phyloP scores from a whole-genome alignment of 192 early-diverging fungal genomes.

The Thamnidium elegans region DNA sequence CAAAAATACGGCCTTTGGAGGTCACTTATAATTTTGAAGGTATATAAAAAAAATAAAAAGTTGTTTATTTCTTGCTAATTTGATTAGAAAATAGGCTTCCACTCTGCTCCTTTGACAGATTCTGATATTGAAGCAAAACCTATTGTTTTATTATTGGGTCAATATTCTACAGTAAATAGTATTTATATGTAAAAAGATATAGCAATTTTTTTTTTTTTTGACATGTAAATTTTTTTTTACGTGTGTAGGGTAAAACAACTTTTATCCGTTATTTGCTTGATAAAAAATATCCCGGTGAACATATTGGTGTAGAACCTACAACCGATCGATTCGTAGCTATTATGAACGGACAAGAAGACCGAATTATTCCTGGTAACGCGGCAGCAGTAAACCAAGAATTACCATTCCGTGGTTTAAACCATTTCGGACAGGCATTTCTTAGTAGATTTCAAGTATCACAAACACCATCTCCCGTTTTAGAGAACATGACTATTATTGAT shows the following conservation, averaged over 20 bases:
- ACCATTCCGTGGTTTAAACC: constrained; percentile 78
- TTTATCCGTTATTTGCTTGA: constrained; percentile 78
- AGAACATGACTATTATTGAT: constrained; percentile 84
- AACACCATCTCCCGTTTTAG: constrained; percentile 68
- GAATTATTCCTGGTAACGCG: constrained; percentile 84
- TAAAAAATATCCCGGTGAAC: constrained; percentile 76
- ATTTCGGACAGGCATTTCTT: constrained; percentile 78
- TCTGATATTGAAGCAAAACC: constrained; percentile 85
- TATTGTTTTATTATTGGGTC: constrained; percentile 82
- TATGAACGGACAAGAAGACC: constrained; percentile 68
- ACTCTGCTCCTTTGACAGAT: constrained; percentile 75
- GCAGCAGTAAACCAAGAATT: constrained; percentile 79
- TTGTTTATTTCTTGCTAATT: neutral
- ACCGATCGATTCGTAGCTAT: constrained; percentile 87
- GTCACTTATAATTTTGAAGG: constrained; percentile 71
- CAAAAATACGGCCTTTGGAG: constrained; percentile 73
- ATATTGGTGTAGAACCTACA: constrained; percentile 85
- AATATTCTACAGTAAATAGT: constrained; percentile 74
- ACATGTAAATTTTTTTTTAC: constrained; percentile 6
- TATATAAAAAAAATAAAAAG: neutral
- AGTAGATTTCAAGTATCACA: constrained; percentile 71
- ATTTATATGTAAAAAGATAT: neutral
- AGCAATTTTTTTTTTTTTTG: neutral
- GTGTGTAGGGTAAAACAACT: constrained; percentile 70
- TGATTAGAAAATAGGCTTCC: constrained; percentile 49